These are phyloP conservation scores for Debaryomyces singareniensis DNA, from an alignment of 1,139 yeast genomes.

Conservation along the genomic window DNA sequence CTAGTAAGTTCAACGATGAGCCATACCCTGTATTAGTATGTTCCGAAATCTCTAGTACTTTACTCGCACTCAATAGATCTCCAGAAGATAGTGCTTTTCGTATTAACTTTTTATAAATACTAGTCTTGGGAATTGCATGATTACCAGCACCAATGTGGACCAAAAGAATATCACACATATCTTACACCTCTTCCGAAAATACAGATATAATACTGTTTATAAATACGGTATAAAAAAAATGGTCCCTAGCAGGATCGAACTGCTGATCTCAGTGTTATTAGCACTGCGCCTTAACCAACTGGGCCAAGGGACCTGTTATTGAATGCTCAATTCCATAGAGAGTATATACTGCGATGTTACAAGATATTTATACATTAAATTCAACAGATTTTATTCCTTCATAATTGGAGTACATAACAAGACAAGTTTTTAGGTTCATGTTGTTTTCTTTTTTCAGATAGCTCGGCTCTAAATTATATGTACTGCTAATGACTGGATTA, in stretches of 20 bases:
- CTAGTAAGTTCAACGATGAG: conserved; percentile 41
- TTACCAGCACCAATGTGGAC: conserved; percentile 40
- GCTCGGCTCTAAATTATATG: no score
- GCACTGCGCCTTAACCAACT: conserved; percentile 91
- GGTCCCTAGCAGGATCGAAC: conserved; percentile 88
- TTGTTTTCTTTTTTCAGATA: no score
- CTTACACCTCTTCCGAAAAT: neutral
- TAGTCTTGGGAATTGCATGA: conserved; percentile 15
- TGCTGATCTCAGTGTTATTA: conserved; percentile 80
- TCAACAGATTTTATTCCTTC: no score
- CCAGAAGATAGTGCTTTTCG: conserved; percentile 13
- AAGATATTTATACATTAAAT: no score
- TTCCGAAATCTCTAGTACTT: conserved; percentile 35
- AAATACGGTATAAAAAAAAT: conserved; percentile 17
- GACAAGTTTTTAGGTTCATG: no score
- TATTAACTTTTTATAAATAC: conserved; percentile 17
- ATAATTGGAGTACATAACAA: no score
- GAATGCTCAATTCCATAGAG: no score
- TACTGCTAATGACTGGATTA: no score
- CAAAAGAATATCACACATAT: conserved; percentile 8
- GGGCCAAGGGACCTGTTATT: conserved; percentile 87
- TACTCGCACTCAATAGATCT: conserved; percentile 13
- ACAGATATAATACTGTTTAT: neutral
- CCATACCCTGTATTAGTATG: conserved; percentile 56
- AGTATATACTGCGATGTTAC: no score